Conservation (phyloP, 108 stramenopile species). For the Conticribra weissflogii region DNA sequence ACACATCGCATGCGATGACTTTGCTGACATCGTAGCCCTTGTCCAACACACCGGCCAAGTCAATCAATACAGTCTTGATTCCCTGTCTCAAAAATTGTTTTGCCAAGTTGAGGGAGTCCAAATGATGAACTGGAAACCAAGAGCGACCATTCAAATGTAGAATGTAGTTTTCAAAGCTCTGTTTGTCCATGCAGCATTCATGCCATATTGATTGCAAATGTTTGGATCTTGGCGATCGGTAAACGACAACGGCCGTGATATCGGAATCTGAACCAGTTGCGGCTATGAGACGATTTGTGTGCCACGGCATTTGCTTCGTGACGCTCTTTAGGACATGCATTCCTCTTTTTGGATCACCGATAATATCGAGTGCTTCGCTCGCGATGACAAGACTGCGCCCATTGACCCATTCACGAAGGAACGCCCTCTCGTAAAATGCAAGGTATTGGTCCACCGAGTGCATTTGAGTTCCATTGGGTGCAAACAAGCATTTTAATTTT, state of each 20-base stretch:
- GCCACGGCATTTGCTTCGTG: neutral
- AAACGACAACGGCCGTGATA: neutral
- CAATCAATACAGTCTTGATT: constrained; percentile 1
- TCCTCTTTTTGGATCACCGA: neutral
- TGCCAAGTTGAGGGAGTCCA: neutral
- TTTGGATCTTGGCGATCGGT: neutral
- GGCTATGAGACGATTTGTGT: neutral
- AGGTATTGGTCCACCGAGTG: neutral
- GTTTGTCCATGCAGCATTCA: neutral
- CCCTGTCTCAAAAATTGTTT: neutral
- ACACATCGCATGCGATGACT: constrained; percentile 16
- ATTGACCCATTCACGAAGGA: neutral
- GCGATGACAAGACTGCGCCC: neutral
- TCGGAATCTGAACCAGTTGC: neutral
- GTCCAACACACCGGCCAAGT: constrained; percentile 11
- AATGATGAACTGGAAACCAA: no score
- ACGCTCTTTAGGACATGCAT: neutral
- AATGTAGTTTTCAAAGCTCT: neutral
- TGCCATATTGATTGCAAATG: neutral
- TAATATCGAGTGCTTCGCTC: neutral
- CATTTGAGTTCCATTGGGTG: neutral
- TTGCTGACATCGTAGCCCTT: constrained; percentile 16
- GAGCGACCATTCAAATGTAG: neutral
- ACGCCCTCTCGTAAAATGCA: neutral
- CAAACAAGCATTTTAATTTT: neutral